Evolutionary conservation across 1,284 basidiomycete species (phyloP).

Genomic region (Schizopora paradoxa): DNA sequence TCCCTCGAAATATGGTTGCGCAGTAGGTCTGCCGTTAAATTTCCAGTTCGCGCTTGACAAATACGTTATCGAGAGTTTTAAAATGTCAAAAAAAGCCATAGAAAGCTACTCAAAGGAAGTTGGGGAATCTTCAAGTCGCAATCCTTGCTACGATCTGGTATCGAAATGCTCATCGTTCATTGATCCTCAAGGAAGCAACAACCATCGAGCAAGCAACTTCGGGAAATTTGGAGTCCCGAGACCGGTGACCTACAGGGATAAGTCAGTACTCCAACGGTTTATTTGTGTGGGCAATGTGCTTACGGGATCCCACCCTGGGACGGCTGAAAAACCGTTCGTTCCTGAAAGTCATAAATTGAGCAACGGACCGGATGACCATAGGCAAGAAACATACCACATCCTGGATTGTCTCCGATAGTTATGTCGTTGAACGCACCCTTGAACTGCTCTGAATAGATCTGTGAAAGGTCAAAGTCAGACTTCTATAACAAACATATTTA

Average conservation of each 20-base stretch:
- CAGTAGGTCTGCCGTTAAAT: no score
- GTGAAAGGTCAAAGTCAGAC: background rate
- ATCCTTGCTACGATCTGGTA: no score
- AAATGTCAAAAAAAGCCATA: no score
- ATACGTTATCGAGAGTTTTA: no score
- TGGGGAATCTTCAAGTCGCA: no score
- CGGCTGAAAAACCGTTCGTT: background rate
- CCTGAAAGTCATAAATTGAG: background rate
- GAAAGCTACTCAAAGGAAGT: no score
- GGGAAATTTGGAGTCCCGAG: conserved; percentile 12
- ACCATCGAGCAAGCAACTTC: conserved; percentile 1
- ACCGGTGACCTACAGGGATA: conserved; percentile 7
- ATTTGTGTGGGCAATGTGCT: background rate
- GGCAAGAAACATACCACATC: conserved; percentile 33
- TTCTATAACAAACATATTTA: background rate
- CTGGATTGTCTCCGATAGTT: conserved; percentile 41
- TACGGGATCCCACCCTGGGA: conserved; percentile 2
- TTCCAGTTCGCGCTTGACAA: no score
- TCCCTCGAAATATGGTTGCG: no score
- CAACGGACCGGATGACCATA: background rate
- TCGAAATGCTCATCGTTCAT: no score
- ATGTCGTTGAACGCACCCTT: conserved; percentile 42
- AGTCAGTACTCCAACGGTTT: background rate
- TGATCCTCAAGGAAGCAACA: conserved; percentile 8
- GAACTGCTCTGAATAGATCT: conserved; percentile 38